Evolutionary conservation across 73 alveolate species (phyloP).

Genomic region (Stentor roeselii): DNA sequence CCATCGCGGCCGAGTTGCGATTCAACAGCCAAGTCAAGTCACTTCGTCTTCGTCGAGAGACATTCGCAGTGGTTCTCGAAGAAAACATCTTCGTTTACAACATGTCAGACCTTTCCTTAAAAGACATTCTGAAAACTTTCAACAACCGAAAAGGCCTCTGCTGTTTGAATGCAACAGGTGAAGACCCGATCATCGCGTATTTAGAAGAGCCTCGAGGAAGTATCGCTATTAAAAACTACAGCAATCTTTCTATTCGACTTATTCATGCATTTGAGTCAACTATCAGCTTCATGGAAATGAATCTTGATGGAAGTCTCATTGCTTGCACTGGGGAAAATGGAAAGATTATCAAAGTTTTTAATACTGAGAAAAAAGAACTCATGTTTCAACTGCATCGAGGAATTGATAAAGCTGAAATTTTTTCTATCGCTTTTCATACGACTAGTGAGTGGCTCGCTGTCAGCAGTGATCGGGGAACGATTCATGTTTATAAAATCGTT

Average conservation of each 20-base stretch:
- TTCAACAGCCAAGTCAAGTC: conserved; percentile 75
- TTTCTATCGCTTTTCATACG: conserved; percentile 83
- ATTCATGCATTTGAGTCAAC: conserved; percentile 63
- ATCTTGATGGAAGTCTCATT: conserved; percentile 77
- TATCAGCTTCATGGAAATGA: conserved; percentile 64
- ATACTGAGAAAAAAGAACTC: conserved; percentile 56
- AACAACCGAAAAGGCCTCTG: conserved; percentile 82
- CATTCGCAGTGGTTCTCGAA: conserved; percentile 65
- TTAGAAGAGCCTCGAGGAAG: conserved; percentile 83
- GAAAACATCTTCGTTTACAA: conserved; percentile 79
- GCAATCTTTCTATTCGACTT: conserved; percentile 36
- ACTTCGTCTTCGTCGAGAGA: conserved; percentile 75
- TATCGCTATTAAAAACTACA: conserved; percentile 72
- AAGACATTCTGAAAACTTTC: conserved; percentile 87
- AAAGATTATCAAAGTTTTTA: conserved; percentile 75
- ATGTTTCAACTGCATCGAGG: conserved; percentile 92
- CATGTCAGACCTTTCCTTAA: conserved; percentile 77
- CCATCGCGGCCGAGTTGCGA: conserved; percentile 83
- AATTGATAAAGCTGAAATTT: conserved; percentile 89
- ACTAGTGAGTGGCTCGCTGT: conserved; percentile 83
- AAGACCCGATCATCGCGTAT: conserved; percentile 79
- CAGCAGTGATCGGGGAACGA: conserved; percentile 93
- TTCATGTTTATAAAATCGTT: conserved; percentile 78
- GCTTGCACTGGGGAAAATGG: conserved; percentile 93
- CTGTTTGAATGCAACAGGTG: conserved; percentile 65